Evolutionary conservation across 2,329 filamentous ascomycete genomes (phyloP).

Genomic region (Dactylellina leptospora): DNA sequence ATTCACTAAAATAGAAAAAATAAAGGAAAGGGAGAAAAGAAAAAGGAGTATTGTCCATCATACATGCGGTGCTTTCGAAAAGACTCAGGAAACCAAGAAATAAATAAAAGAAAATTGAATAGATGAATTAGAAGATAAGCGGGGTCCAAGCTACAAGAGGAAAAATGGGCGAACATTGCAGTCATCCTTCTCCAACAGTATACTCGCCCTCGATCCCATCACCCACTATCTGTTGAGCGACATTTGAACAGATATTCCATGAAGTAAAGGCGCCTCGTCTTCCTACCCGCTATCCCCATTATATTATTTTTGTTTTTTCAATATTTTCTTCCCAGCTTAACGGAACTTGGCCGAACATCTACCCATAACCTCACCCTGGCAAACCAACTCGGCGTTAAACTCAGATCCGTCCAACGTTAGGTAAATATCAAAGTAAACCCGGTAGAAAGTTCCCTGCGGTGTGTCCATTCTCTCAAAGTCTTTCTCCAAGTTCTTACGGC

Average conservation of each 20-base stretch:
- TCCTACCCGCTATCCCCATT: background rate
- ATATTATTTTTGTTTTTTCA: constrained; percentile 3
- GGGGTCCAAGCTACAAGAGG: no score
- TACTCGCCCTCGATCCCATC: no score
- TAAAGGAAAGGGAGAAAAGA: background rate
- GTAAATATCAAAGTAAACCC: constrained; percentile 81
- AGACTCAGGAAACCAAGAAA: constrained; percentile 11
- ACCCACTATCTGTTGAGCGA: no score
- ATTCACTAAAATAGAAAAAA: constrained; percentile 8
- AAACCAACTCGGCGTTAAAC: constrained; percentile 98
- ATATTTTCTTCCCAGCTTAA: constrained; percentile 11
- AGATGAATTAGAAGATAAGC: background rate
- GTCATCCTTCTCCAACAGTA: background rate
- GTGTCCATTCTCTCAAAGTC: constrained; percentile 99
- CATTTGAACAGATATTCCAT: no score
- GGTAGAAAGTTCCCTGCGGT: constrained; percentile 94
- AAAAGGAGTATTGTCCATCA: constrained; percentile 33
- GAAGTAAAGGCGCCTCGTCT: no score
- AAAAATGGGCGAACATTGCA: background rate
- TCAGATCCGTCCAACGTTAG: constrained; percentile 96
- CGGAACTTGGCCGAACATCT: constrained; percentile 86
- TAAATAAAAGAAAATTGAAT: background rate
- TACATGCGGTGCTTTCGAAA: constrained; percentile 30
- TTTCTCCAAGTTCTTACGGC: constrained; percentile 97
- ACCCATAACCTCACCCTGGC: constrained; percentile 98